Base-by-base conservation (phyloP, 139 green algal species). In the Chlorella sp. region DNA sequence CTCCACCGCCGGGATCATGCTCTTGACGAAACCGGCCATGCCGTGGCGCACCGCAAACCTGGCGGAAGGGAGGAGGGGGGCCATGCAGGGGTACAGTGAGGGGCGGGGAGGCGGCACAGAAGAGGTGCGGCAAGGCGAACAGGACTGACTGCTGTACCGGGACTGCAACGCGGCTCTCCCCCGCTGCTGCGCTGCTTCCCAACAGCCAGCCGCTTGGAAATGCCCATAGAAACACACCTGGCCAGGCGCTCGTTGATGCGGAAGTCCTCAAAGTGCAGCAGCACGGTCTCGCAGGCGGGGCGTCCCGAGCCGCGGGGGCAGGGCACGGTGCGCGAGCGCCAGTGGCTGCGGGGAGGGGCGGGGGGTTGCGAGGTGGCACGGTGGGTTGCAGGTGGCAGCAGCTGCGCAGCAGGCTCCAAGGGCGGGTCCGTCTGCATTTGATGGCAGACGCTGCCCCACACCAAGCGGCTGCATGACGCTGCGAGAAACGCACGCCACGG, bases 241-340 rank as follows among this genome's bases (percentile, higher is more conserved):
- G 78, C 78, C 41, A 83, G 78, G 41, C 78, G 78, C 78, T 83
- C 78, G 78, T 75, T 75, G 62, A 83, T 83, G 60, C 64, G 62
- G 84, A 98, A 95, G 88, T 96, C 88, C 92, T 98, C 95, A 79
- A 94, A 92, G 88, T 98, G 95, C 82, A 98, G 89, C 84, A 98
- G 91, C 58, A 94, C 65, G 8, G 93, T 96, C 90, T 97, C 92
- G 76, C 90, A 95, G 11, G 94, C 95, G 20, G 92, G 91, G 14
- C 76, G 78, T 43, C 84, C 91, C 41, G 58, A 87, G 78, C 92
- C 93, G 64, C 88, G 92, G 17, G 95, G 95, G 88, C 92, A 94
- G 5, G 87, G 65, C 34, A 98, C 91, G 28, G 88, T 93, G 73
- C 90, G 87, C 13, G 54, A 90, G n/a, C 91, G 86, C 91, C 91